A percentile compares a stretch with the other conserved stretches of the same genome.
Conservation (phyloP, 2,329 filamentous ascomycete species). For the Ceratocystis ficicola region DNA sequence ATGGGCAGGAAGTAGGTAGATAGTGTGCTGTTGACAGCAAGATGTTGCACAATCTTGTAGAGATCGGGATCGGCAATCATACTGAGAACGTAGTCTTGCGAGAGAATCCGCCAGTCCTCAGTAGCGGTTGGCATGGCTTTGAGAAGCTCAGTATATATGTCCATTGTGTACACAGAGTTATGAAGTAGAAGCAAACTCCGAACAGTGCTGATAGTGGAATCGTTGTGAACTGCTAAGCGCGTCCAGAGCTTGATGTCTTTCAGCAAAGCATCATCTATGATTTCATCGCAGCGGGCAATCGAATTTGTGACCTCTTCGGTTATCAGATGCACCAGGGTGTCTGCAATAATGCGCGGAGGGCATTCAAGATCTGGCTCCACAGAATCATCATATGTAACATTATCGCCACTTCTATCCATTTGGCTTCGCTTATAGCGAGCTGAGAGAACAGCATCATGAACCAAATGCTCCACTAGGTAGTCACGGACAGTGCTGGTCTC, state of each 20-base stretch:
- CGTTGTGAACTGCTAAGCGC: constrained; percentile 5
- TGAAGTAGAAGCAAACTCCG: constrained; percentile 2
- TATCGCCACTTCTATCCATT: neutral
- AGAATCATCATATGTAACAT: neutral
- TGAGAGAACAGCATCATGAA: neutral
- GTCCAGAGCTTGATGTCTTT: constrained; percentile 9
- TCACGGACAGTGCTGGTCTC: neutral
- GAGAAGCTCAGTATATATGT: constrained; percentile 1
- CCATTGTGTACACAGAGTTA: constrained; percentile 7
- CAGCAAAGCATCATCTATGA: no score
- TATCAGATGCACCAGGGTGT: neutral
- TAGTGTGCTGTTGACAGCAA: neutral
- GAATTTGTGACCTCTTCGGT: neutral
- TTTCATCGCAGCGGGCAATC: neutral
- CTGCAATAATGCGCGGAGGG: neutral
- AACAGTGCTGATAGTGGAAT: constrained; percentile 4
- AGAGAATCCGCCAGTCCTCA: constrained; percentile 1
- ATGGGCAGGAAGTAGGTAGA: neutral
- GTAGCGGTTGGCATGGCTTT: neutral
- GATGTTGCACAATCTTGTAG: neutral
- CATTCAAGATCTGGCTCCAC: neutral
- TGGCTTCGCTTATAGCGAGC: neutral
- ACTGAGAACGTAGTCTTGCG: constrained; percentile 2
- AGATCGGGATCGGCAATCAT: constrained; percentile 3
- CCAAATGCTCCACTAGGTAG: neutral